phyloP scores from a whole-genome alignment of 2,329 filamentous ascomycete genomes.

The Diaporthe ampelina region DNA sequence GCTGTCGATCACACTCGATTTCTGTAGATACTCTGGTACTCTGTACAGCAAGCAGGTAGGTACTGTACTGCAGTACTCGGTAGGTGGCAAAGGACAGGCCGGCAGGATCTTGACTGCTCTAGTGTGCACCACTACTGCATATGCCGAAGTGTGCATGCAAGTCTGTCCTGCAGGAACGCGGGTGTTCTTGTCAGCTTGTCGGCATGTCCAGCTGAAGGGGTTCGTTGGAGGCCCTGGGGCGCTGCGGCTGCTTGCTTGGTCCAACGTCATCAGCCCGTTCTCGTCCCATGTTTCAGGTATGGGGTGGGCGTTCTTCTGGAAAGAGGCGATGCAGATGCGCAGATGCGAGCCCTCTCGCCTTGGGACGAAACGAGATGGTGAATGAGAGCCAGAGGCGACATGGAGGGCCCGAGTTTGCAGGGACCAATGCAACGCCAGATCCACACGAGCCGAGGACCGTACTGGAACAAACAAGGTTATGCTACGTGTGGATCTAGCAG shows the following conservation, averaged over 20 bases:
- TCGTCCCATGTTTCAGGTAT: conserved; percentile 29
- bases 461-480: conserved; percentile 27
- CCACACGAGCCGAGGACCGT: conserved; percentile 9
- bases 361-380: conserved; percentile 21
- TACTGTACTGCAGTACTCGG: too few species aligned
- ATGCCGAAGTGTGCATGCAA: conserved; percentile 31
- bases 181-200: conserved; percentile 19
- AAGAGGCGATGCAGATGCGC: conserved; percentile 6
- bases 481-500: background rate
- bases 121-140: conserved; percentile 26
- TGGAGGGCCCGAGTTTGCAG: conserved; percentile 16
- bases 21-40: background rate
- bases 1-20: conserved; percentile 2
- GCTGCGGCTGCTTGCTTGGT: conserved; percentile 5
- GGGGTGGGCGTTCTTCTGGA: background rate
- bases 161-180: conserved; percentile 36
- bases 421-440: conserved; percentile 20
- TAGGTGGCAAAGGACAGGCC: background rate
- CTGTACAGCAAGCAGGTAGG: background rate
- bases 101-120: conserved; percentile 31
- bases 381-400: background rate
- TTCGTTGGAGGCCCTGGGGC: background rate
- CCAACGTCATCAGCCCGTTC: conserved; percentile 27
- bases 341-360: background rate
- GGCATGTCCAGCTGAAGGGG: conserved; percentile 1